Evolutionary conservation across 768 basidiomycete species (phyloP).

Genomic region (Termitomyces bulborhizus): DNA sequence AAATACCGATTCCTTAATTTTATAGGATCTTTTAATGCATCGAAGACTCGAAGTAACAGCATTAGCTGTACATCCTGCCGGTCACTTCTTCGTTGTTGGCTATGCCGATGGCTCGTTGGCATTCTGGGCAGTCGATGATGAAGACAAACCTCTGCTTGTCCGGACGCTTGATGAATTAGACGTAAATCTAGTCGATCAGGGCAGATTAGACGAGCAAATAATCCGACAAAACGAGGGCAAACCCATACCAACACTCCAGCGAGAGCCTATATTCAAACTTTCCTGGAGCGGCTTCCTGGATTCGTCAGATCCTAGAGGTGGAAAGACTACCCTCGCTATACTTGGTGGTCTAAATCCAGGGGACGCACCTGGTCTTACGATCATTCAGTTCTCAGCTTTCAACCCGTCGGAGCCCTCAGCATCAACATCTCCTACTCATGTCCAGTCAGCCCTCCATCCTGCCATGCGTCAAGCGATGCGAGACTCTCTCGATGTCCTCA

Average conservation of each 20-base stretch:
- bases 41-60: constrained; percentile 66
- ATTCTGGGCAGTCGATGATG: constrained; percentile 79
- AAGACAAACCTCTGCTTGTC: constrained; percentile 68
- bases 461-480: constrained; percentile 59
- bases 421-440: constrained; percentile 24
- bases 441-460: constrained; percentile 27
- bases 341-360: constrained; percentile 66
- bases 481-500: constrained; percentile 43
- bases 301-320: constrained; percentile 56
- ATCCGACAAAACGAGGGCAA: constrained; percentile 15
- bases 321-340: constrained; percentile 66
- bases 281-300: constrained; percentile 78
- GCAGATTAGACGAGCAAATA: constrained; percentile 37
- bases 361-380: constrained; percentile 56
- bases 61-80: constrained; percentile 67
- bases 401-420: constrained; percentile 44
- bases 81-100: constrained; percentile 73
- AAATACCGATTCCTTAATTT: not conserved
- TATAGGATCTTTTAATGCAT: constrained; percentile 62
- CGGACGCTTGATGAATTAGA: constrained; percentile 55
- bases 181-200: constrained; percentile 48
- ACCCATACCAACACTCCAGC: constrained; percentile 11
- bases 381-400: constrained; percentile 64
- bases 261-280: constrained; percentile 84
- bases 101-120: constrained; percentile 78